Conservation (phyloP, 768 basidiomycete genomes). For the Russula earlei region DNA sequence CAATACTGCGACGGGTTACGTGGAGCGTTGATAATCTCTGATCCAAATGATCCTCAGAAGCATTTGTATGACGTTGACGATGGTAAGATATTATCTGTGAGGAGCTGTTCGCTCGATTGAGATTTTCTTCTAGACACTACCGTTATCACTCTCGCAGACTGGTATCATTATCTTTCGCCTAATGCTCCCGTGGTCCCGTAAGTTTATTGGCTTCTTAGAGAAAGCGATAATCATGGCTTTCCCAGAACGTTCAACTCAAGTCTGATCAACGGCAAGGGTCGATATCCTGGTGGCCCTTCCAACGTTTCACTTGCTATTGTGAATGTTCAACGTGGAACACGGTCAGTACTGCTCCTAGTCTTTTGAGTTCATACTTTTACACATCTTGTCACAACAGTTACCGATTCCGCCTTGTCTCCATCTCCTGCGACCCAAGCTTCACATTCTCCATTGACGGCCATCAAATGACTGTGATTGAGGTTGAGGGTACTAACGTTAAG, state of each 20-base stretch:
- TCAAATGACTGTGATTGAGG: constrained; percentile 34
- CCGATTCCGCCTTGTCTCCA: constrained; percentile 19
- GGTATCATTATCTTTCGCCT: constrained; percentile 22
- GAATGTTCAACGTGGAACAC: neutral
- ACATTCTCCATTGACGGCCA: constrained; percentile 33
- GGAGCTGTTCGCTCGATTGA: neutral
- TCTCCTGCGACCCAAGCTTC: constrained; percentile 29
- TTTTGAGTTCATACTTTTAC: neutral
- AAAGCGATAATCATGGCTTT: neutral
- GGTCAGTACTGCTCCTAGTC: constrained; percentile 1
- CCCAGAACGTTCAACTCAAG: constrained; percentile 27
- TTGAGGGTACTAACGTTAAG: constrained; percentile 28
- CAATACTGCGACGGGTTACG: constrained; percentile 39
- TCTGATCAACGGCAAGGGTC: constrained; percentile 42
- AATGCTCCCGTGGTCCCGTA: neutral
- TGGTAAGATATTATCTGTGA: constrained; percentile 10
- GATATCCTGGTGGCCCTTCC: constrained; percentile 24
- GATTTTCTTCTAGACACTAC: constrained; percentile 30
- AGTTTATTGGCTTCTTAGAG: neutral
- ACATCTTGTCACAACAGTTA: neutral
- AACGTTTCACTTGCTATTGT: constrained; percentile 7
- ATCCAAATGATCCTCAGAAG: constrained; percentile 25
- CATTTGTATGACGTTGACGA: constrained; percentile 27
- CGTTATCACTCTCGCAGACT: constrained; percentile 40
- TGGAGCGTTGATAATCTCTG: constrained; percentile 29